phyloP scores from a whole-genome alignment of 108 stramenopile species.

The Skeletonema menzelii region DNA sequence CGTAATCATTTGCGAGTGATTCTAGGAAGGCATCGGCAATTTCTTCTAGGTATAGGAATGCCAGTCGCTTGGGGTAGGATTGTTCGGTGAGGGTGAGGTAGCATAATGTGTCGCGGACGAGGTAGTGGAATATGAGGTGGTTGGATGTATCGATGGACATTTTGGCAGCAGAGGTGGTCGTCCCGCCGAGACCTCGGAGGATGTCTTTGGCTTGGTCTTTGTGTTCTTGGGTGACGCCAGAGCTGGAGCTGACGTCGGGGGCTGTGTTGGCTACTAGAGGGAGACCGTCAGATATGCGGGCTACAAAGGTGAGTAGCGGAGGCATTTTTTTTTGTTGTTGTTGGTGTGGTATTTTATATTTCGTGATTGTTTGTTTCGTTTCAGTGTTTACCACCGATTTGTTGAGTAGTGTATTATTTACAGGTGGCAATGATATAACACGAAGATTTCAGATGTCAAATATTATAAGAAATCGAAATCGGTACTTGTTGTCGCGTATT shows the following conservation, averaged over 20 bases:
- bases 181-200: slow-evolving; percentile 57
- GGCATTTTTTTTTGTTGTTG: slow-evolving; percentile 62
- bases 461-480: background rate
- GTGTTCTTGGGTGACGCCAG: slow-evolving; percentile 65
- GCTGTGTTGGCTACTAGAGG: slow-evolving; percentile 76
- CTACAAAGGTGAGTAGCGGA: slow-evolving; percentile 85
- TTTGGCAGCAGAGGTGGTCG: slow-evolving; percentile 48
- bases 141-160: slow-evolving; percentile 78
- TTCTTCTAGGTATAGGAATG: slow-evolving; percentile 96
- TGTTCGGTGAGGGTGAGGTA: slow-evolving; percentile 78
- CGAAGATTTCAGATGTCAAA: background rate
- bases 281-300: slow-evolving; percentile 82
- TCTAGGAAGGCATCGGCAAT: slow-evolving; percentile 80
- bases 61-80: slow-evolving; percentile 94
- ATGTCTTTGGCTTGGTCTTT: slow-evolving; percentile 77
- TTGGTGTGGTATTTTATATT: too few relatives aligned
- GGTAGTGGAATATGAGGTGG: slow-evolving; percentile 82
- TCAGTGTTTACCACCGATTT: background rate
- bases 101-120: slow-evolving; percentile 74
- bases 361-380: background rate
- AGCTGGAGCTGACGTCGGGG: slow-evolving; percentile 53
- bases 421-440: background rate
- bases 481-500: background rate
- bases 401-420: background rate
- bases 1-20: slow-evolving; percentile 81